Base-by-base conservation (phyloP, 371 early-diverging fungal genomes). In the Rhizopus arrhizus region DNA sequence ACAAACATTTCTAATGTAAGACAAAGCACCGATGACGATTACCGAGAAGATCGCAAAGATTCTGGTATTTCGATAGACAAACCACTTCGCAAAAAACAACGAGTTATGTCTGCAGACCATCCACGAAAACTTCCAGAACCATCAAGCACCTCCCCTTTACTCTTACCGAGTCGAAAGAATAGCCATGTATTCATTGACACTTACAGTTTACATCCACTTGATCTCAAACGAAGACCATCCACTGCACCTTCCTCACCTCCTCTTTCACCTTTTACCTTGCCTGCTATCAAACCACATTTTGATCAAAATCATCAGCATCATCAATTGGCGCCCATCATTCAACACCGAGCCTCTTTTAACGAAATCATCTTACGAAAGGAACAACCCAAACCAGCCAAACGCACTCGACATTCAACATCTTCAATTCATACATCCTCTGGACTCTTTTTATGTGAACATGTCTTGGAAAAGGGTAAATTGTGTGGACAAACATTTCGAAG, bases 401-500 rank as follows among this genome's bases (percentile, higher is more conserved):
- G 48, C 12, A 48, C 15, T 29, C 48, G 48, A 29, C 56, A 43
- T 32, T 43, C 56, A n/a, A 16, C 56, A 5, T 40, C 56, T 13
- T 45, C 56, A 2, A 41, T 43, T 11, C 43, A 43, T n/a, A 22
- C 56, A 8, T 43, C 56, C 2, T 28, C 31, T 13, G 34, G 38
- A 4, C 9, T 50, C 3, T 71, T 65, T 64, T 41, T 69, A n/a
- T 79, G 80, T 53, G 71, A 79, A 32, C 70, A 76, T 56, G 49
- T 69, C 2, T 55, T 56, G 3, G 68, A 65, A 31, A 55, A 53
- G 32, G 69, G 71, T 10, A 55, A 62, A 11, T 56, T 68, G 1
- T 79, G 80, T 53, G 76, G 76, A 4, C 74, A 76, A 45, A 73
- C 74, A 0, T 79, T 79, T 58, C 64, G 76, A 40, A 63, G 80